These are phyloP conservation scores for Seminavis robusta DNA, from an alignment of 108 stramenopile species.

Conservation along the genomic window DNA sequence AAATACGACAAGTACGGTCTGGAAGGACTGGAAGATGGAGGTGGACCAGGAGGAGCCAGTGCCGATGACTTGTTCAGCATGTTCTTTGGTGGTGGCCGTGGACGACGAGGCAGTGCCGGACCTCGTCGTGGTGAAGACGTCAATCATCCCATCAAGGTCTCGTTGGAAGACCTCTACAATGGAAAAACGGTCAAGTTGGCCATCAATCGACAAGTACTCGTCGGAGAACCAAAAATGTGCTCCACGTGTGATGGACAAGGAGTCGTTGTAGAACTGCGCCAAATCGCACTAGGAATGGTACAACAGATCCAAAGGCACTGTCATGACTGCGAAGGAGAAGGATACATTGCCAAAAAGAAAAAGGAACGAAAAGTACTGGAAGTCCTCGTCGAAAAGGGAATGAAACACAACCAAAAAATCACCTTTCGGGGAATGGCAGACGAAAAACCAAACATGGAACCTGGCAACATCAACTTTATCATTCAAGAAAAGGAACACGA, in stretches of 20 bases:
- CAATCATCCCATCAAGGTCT: constrained; percentile 92
- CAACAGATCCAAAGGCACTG: constrained; percentile 92
- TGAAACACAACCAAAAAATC: constrained; percentile 93
- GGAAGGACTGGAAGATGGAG: constrained; percentile 77
- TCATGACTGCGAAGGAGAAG: constrained; percentile 76
- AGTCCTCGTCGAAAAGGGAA: constrained; percentile 95
- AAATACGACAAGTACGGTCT: constrained; percentile 90
- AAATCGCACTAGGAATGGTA: constrained; percentile 97
- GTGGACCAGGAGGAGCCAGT: constrained; percentile 47
- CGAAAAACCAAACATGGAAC: constrained; percentile 93
- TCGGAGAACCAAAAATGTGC: constrained; percentile 79
- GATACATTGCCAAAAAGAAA: constrained; percentile 63
- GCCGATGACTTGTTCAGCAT: constrained; percentile 91
- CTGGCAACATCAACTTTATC: constrained; percentile 96
- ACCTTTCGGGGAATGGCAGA: constrained; percentile 93
- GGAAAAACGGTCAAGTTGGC: constrained; percentile 96
- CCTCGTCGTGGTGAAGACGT: constrained; percentile 93
- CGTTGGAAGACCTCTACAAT: constrained; percentile 97
- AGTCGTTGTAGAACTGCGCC: constrained; percentile 88
- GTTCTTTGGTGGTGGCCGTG: constrained; percentile 92
- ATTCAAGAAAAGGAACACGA: constrained; percentile 97
- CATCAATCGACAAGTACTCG: constrained; percentile 90
- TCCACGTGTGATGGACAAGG: constrained; percentile 88
- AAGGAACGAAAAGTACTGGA: constrained; percentile 95
- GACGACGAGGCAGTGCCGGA: constrained; percentile 52